phyloP scores from a whole-genome alignment of 169 alveolate genomes.

The Toxoplasma gondii region DNA sequence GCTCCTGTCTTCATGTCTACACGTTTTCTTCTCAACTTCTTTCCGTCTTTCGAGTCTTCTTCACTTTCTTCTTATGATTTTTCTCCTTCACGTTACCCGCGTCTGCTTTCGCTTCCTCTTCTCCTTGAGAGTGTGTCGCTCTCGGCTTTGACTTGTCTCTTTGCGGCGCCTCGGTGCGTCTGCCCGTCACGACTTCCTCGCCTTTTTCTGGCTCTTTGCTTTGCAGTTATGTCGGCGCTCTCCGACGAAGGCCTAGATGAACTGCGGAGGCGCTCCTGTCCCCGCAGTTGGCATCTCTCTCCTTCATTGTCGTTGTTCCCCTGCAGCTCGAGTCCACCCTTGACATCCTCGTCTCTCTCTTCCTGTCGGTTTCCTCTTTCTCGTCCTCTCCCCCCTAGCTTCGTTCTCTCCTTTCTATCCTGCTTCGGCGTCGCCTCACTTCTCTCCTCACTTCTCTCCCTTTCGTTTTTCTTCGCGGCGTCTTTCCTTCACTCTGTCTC shows the following conservation, averaged over 20 bases:
- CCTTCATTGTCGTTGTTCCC: neutral
- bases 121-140: no score
- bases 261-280: neutral
- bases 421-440: no score
- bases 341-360: neutral
- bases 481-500: no score
- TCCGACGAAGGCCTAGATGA: neutral
- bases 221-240: slow-evolving; percentile 42
- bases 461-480: no score
- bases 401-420: no score
- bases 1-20: no score
- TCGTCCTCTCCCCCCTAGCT: no score
- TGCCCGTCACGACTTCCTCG: neutral
- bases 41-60: neutral
- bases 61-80: neutral
- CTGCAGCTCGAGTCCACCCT: neutral
- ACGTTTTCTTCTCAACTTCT: neutral
- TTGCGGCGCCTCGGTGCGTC: no score
- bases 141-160: no score
- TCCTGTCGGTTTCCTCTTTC: no score
- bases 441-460: neutral
- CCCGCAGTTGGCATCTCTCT: neutral
- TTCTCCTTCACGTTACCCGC: no score
- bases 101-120: no score
- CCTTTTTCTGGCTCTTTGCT: neutral